These are phyloP conservation scores for Penicillium ochrochloron DNA, from an alignment of 495 filamentous ascomycete genomes.

Conservation along the genomic window DNA sequence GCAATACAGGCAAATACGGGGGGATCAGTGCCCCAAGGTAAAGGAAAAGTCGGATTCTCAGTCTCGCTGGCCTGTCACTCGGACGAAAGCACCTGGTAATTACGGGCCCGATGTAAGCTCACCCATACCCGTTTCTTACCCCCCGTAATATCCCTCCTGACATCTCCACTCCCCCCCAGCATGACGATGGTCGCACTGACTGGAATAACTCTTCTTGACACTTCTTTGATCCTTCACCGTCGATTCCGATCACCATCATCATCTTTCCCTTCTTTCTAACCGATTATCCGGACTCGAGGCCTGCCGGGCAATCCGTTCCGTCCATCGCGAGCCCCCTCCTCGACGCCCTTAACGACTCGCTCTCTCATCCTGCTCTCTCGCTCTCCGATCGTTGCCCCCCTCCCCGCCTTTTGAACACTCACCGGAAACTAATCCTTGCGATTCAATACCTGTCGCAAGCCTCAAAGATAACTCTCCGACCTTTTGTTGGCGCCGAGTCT, in stretches of 20 bases:
- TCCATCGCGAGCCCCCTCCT: neutral
- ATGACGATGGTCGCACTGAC: conserved; percentile 38
- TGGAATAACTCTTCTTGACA: conserved; percentile 14
- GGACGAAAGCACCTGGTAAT: conserved; percentile 20
- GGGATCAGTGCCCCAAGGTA: neutral
- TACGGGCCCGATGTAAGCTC: conserved; percentile 23
- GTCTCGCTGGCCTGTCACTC: conserved; percentile 5
- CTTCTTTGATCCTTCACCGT: conserved; percentile 14
- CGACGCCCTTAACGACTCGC: conserved; percentile 6
- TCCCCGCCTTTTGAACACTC: conserved; percentile 11
- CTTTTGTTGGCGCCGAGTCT: conserved; percentile 17
- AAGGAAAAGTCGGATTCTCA: neutral
- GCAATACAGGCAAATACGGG: conserved; percentile 2
- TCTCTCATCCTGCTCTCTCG: conserved; percentile 18
- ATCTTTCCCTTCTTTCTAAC: neutral
- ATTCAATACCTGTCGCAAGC: conserved; percentile 14
- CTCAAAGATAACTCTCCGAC: neutral
- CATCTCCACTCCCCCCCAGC: conserved; percentile 41
- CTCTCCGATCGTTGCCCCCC: conserved; percentile 10
- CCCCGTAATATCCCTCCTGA: conserved; percentile 29
- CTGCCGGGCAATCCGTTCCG: conserved; percentile 9
- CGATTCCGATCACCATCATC: neutral
- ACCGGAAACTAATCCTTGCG: conserved; percentile 10
- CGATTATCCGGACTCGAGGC: neutral
- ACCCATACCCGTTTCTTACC: conserved; percentile 26